Evolutionary conservation across 1,284 basidiomycete genomes (phyloP), one percentile per base, ranked within the genome.

Genomic region (Pholiota adiposa): DNA sequence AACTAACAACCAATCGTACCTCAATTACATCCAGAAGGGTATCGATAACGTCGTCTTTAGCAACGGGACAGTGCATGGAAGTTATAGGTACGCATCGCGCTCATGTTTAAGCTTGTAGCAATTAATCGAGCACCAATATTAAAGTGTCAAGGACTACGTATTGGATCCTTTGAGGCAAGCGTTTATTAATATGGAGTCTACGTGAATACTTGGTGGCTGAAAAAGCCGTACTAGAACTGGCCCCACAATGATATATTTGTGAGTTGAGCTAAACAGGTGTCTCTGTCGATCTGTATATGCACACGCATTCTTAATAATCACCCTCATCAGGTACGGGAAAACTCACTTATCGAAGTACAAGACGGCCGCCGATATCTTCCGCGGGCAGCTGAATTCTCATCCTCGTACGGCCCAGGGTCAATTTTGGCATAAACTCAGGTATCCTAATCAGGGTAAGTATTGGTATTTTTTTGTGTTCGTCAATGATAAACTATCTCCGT

Each of bases 341-440:
- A 79, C 75, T 1, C 66, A 70, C 2, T 64, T 73, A 21, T 43
- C 67, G 18, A 79, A 79, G 62, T 80, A 74, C 66, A 79, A 75
- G 60, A 73, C 55, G 14, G 79, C 77, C 3, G 75, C 77, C 16
- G 74, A 77, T 56, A 73, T 63, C 3, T 77, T 71, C 65, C 70
- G 74, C n/a, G 58, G 56, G 11, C 79, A 80, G 63, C 70, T 80
- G n/a, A 64, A 77, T 61, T 67, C 63, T 4, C 78, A 79, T 60
- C 79, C 78, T 33, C 76, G 79, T 25, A 80, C 77, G 7, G 70
- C 69, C 0, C 70, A 80, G 63, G 78, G 79, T 6, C 77, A 79
- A 60, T 79, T 77, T 64, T 80, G 79, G 78, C 76, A 80, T 69
- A 79, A 78, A 57, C 59, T 73, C 14, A 73, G 58, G 44, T 79